Evolutionary conservation across 768 basidiomycete species (phyloP).

Genomic region (Omphalotus guepiniiformis): DNA sequence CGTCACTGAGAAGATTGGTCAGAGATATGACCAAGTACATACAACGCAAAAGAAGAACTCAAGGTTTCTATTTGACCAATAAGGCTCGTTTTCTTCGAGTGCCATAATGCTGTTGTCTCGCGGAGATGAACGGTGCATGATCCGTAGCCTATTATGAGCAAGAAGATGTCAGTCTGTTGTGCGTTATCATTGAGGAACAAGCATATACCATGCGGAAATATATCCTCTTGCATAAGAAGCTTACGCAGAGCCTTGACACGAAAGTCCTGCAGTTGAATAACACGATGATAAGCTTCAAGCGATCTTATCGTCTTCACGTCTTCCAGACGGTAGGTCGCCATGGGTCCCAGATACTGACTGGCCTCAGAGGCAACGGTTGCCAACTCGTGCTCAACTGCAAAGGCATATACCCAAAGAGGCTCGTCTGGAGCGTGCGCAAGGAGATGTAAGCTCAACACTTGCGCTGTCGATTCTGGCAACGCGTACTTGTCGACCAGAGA

Average conservation of each 20-base stretch:
- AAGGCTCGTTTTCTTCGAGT: constrained; percentile 41
- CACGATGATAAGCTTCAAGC: constrained; percentile 59
- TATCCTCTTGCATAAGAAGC: constrained; percentile 51
- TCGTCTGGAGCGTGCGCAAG: constrained; percentile 43
- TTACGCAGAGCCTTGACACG: constrained; percentile 50
- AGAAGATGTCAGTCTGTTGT: constrained; percentile 4
- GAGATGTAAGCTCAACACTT: constrained; percentile 47
- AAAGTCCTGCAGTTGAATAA: constrained; percentile 54
- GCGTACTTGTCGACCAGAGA: constrained; percentile 64
- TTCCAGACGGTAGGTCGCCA: constrained; percentile 48
- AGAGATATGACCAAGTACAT: not conserved
- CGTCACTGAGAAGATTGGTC: constrained; percentile 39
- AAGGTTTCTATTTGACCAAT: constrained; percentile 50
- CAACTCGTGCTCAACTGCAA: constrained; percentile 42
- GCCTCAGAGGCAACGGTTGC: constrained; percentile 49
- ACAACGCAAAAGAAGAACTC: constrained; percentile 22
- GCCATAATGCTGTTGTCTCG: constrained; percentile 45
- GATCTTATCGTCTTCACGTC: constrained; percentile 52
- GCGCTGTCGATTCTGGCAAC: constrained; percentile 41
- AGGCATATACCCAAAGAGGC: constrained; percentile 60
- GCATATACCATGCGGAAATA: constrained; percentile 60
- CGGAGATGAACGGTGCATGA: constrained; percentile 49
- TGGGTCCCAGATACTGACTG: constrained; percentile 55
- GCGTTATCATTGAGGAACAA: not conserved
- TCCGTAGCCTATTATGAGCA: constrained; percentile 44